Percentiles rank a stretch among this genome's conserved stretches.
These are phyloP conservation scores for Suillus fuscotomentosus DNA, from an alignment of 768 basidiomycete species.

Conservation along the genomic window DNA sequence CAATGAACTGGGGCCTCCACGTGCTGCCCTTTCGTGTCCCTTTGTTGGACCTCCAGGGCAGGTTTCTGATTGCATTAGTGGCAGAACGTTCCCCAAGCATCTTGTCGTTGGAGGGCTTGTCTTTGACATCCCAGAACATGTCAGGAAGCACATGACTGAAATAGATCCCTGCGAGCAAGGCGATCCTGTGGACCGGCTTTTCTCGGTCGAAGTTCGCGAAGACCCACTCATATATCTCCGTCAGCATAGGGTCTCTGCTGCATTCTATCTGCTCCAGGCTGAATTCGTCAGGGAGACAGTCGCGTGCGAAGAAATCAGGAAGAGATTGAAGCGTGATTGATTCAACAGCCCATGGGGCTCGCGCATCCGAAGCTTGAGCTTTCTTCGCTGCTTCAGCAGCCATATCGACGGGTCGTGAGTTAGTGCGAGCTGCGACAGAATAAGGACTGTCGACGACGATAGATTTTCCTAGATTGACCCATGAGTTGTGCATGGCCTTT, in stretches of 20 bases:
- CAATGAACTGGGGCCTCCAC: neutral
- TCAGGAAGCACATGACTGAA: neutral
- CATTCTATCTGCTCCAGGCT: neutral
- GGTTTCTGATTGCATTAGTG: neutral
- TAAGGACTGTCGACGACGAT: too few species aligned
- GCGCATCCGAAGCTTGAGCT: neutral
- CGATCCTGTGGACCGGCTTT: neutral
- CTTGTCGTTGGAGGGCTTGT: neutral
- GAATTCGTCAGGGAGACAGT: neutral
- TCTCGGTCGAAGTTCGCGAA: neutral
- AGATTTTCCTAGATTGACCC: neutral
- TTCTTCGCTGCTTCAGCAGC: neutral
- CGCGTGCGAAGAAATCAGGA: neutral
- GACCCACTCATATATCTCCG: neutral
- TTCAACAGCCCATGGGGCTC: neutral
- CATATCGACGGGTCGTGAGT: neutral
- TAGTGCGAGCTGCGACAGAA: rapidly evolving
- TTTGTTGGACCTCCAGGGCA: neutral
- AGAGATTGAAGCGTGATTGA: neutral
- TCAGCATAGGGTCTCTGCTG: neutral
- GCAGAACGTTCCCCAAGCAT: rapidly evolving
- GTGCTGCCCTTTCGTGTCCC: neutral
- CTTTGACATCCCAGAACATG: neutral
- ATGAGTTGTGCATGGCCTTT: neutral
- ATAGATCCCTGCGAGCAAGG: neutral